phyloP scores from a whole-genome alignment of 441 rosid genomes.

The Pelargonium fulgidum region DNA sequence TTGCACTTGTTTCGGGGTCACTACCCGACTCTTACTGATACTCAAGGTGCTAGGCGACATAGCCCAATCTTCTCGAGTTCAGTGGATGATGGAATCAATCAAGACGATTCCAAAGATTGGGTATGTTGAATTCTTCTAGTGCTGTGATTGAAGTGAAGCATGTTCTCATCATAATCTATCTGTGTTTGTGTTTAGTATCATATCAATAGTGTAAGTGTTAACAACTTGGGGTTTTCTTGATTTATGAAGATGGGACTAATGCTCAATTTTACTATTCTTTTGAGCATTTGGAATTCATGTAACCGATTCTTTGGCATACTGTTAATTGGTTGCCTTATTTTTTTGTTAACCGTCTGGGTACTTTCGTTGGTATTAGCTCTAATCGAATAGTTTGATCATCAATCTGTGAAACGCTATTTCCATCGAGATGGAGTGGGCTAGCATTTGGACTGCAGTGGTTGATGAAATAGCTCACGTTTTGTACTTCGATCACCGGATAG shows the following conservation, averaged over 20 bases:
- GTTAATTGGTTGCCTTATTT: no score
- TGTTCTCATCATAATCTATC: neutral
- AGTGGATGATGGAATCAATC: slow-evolving; percentile 42
- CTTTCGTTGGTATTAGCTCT: neutral
- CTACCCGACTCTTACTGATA: slow-evolving; percentile 20
- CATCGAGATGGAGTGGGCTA: no score
- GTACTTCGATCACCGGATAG: no score
- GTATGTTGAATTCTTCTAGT: slow-evolving; percentile 21
- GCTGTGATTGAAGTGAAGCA: neutral
- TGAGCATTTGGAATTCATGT: neutral
- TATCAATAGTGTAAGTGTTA: no score
- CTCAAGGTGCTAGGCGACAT: slow-evolving; percentile 25
- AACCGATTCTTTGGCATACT: neutral
- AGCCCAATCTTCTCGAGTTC: slow-evolving; percentile 38
- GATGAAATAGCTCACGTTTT: no score
- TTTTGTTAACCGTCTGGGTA: neutral
- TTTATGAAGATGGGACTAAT: no score
- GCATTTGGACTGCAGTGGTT: no score
- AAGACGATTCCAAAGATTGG: slow-evolving; percentile 43
- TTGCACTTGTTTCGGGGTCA: slow-evolving; percentile 27
- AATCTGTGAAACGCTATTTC: no score
- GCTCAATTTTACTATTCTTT: neutral
- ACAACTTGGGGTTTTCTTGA: no score
- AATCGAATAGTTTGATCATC: no score
- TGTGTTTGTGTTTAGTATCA: neutral